Conservation (phyloP, 805 yeast species). For the Lachancea waltii region DNA sequence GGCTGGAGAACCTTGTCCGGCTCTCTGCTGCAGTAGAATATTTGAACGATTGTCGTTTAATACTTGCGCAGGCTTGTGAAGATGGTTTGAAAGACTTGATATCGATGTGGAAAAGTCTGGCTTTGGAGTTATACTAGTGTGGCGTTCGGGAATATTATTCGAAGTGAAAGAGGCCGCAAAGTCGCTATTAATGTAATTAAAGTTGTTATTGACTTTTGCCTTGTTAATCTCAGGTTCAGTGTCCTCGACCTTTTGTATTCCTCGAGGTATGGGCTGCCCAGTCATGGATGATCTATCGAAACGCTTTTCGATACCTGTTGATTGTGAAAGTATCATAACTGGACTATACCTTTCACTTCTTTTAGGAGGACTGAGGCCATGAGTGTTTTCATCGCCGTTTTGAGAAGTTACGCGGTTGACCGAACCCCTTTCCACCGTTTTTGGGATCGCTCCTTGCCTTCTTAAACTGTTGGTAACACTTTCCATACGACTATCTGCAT, state of each 20-base stretch:
- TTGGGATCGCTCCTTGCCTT: slow-evolving; percentile 3
- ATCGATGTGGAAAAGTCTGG: slow-evolving; percentile 26
- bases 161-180: slow-evolving; percentile 8
- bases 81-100: slow-evolving; percentile 29
- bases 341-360: slow-evolving; percentile 33
- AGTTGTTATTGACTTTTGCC: slow-evolving; percentile 8
- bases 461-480: slow-evolving; percentile 2
- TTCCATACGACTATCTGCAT: slow-evolving; percentile 3
- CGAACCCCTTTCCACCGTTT: not conserved
- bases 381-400: not conserved
- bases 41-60: slow-evolving; percentile 3
- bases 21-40: not conserved
- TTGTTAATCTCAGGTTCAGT: too few relatives aligned
- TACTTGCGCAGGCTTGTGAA: slow-evolving; percentile 22
- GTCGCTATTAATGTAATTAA: slow-evolving; percentile 16
- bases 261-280: too few relatives aligned
- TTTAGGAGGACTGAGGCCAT: not conserved
- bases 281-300: slow-evolving; percentile 29
- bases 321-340: slow-evolving; percentile 44
- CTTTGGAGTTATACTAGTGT: slow-evolving; percentile 14
- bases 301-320: slow-evolving; percentile 44
- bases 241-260: too few relatives aligned
- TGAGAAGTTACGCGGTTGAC: not conserved
- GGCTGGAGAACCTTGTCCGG: not conserved
- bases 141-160: slow-evolving; percentile 1